Conservation (phyloP, 192 early-diverging fungal species). For the Podochytrium sp. region DNA sequence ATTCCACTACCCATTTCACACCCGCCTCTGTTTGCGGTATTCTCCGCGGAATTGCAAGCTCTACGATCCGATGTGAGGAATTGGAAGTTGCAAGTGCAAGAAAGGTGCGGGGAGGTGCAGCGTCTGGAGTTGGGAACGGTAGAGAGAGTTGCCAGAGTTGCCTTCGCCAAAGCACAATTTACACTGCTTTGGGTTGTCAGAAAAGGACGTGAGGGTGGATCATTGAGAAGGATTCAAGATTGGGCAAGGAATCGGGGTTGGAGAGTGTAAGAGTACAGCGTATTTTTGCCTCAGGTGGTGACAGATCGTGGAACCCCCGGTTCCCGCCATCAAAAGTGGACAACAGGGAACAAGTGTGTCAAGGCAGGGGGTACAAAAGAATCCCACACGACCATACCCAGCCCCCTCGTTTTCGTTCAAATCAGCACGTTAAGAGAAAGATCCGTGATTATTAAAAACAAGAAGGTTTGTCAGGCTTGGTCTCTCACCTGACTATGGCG, state of each 20-base stretch:
- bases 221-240: too few relatives aligned
- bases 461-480: background rate
- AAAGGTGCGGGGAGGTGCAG: too few relatives aligned
- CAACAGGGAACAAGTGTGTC: background rate
- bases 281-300: constrained; percentile 26
- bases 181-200: background rate
- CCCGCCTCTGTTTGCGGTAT: too few relatives aligned
- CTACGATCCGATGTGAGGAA: too few relatives aligned
- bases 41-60: too few relatives aligned
- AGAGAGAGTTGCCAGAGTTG: constrained; percentile 22
- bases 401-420: background rate
- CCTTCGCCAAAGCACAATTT: constrained; percentile 30
- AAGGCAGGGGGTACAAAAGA: background rate
- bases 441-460: background rate
- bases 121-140: too few relatives aligned
- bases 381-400: background rate
- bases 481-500: constrained; percentile 18
- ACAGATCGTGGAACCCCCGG: constrained; percentile 29
- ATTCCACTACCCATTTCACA: too few relatives aligned
- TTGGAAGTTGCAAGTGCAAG: too few relatives aligned
- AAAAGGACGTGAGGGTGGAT: background rate
- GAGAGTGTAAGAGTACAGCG: background rate
- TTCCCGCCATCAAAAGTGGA: background rate
- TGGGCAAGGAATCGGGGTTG: too few relatives aligned
- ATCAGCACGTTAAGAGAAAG: background rate